Evolutionary conservation across 2,329 filamentous ascomycete genomes (phyloP), one percentile per base, ranked within the genome.

Genomic region (Penicillium sp.): DNA sequence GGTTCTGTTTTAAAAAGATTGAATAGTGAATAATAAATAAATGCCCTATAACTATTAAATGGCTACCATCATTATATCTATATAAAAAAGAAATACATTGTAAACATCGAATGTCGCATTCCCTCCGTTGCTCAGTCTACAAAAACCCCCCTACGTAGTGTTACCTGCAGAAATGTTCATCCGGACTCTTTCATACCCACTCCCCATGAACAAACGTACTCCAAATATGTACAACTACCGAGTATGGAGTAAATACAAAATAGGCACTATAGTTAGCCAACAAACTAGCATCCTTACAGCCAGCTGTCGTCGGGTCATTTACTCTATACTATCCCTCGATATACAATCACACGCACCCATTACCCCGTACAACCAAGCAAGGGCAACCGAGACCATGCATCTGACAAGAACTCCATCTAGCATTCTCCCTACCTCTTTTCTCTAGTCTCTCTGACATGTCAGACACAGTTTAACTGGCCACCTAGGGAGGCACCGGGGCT

Each of bases 281-380:
- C n/a, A 23, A 36, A 29, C 25, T 13, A 31, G 7, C 12, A 31
- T 33, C 36, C 38, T 52, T 47, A 36, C 50, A 36, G 36, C 41
- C 50, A 36, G 36, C 41, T 29, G 31, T 42, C 35, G 53, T 27
- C 41, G 39, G 23, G 41, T 25, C 41, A 53, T 47, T 45, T n/a
- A 27, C 44, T 23, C 19, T 21, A 8, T 33, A 33, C 10, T 31
- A 53, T 41, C 23, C 33, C 21, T 21, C 13, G 19, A 19, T 25
- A 15, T 31, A 17, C 8, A 33, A 50, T 57, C 51, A 43, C 53
- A 51, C 35, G 23, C 44, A 4, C 25, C 35, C 38, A 62, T 66
- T 61, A 61, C 59, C 57, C 65, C 54, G 65, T 66, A 64, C 65
- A 55, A 66, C 65, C 61, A 66, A 56, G 65, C 58, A 67, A 65